Conservation (phyloP, 2,329 filamentous ascomycete species). For the Ophiostoma quercus region DNA sequence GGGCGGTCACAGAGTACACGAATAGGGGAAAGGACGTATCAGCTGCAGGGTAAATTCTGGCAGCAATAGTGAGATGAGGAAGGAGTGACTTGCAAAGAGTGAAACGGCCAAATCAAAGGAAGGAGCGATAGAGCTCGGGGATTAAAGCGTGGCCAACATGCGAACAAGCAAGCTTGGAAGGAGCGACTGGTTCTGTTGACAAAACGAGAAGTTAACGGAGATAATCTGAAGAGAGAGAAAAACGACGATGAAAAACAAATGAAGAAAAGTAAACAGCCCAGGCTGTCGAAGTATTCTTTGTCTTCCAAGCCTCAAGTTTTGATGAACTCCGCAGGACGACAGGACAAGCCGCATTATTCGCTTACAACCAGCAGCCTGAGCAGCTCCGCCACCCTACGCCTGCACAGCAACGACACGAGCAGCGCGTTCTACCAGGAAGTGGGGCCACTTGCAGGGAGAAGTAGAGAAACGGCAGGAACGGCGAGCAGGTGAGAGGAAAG, state of each 20-base stretch:
- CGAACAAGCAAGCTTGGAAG: background rate
- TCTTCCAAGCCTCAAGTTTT: background rate
- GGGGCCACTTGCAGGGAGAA: conserved; percentile 1
- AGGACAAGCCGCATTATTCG: background rate
- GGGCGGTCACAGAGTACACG: background rate
- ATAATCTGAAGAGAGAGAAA: background rate
- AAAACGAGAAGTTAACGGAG: background rate
- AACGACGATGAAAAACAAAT: background rate
- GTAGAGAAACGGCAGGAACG: conserved; percentile 7
- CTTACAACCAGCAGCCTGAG: conserved; percentile 10
- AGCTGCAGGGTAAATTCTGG: background rate
- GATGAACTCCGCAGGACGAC: background rate
- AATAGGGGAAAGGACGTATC: background rate
- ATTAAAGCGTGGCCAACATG: background rate
- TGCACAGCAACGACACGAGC: conserved; percentile 16
- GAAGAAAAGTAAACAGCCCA: background rate
- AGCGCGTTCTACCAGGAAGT: conserved; percentile 12
- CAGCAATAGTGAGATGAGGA: background rate
- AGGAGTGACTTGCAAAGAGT: background rate
- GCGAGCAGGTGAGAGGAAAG: background rate
- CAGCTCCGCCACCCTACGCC: conserved; percentile 19
- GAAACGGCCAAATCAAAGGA: background rate
- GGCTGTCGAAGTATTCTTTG: background rate
- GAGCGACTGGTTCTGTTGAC: background rate
- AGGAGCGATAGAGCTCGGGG: background rate